Percentiles rank a stretch among this genome's conserved stretches.
phyloP scores from a whole-genome alignment of 208 protist species.

The Crithidia bombi region DNA sequence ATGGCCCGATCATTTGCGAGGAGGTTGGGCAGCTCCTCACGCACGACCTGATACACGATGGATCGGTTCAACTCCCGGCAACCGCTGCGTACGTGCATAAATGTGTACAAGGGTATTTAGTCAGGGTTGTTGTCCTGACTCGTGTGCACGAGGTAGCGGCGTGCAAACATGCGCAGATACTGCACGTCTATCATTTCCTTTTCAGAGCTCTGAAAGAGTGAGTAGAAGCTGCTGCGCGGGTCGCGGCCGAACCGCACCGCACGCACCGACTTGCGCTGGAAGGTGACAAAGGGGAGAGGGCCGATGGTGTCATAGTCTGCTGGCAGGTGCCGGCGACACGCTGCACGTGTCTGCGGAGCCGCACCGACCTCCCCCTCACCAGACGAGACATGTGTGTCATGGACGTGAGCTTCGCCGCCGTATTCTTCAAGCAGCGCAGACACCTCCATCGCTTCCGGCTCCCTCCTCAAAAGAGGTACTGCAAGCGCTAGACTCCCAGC shows the following conservation, averaged over 20 bases:
- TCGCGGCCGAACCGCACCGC: slow-evolving; percentile 64
- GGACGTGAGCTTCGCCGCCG: not conserved
- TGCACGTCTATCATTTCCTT: slow-evolving; percentile 71
- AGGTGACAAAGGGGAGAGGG: slow-evolving; percentile 79
- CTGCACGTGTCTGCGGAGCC: not conserved
- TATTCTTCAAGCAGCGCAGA: not conserved
- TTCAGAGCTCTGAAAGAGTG: slow-evolving; percentile 56
- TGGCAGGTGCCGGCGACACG: not conserved
- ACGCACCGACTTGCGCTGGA: slow-evolving; percentile 56
- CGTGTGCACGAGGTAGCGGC: slow-evolving; percentile 81
- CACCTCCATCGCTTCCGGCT: not conserved
- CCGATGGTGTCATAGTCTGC: slow-evolving; percentile 27
- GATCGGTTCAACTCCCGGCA: slow-evolving; percentile 53
- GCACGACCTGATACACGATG: slow-evolving; percentile 48
- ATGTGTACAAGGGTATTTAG: slow-evolving; percentile 58
- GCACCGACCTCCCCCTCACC: not conserved
- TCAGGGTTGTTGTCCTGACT: slow-evolving; percentile 69
- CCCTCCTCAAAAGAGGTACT: not conserved
- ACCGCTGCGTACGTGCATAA: slow-evolving; percentile 49
- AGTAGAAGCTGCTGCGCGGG: slow-evolving; percentile 53
- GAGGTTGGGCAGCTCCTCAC: slow-evolving; percentile 72
- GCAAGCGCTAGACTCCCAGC: slow-evolving; percentile 15
- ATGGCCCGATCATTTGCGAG: no score
- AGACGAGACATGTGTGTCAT: not conserved
- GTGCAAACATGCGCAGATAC: slow-evolving; percentile 80